phyloP scores from a whole-genome alignment of 108 stramenopile species.

The Conticribra guillardii region DNA sequence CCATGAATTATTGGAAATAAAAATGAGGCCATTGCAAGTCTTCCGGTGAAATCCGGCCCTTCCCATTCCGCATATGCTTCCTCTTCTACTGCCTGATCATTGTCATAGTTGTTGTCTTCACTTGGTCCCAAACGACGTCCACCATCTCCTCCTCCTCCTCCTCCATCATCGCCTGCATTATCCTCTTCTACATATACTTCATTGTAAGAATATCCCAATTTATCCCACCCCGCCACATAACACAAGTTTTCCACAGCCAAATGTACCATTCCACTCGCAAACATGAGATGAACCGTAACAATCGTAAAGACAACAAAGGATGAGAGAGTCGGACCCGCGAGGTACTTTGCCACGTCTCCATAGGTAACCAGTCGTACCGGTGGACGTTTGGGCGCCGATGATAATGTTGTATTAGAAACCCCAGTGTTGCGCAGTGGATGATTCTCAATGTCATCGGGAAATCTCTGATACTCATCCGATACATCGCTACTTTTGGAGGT shows the following conservation, averaged over 20 bases:
- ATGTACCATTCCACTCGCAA: constrained; percentile 48
- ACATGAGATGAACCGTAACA: constrained; percentile 54
- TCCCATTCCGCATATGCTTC: constrained; percentile 43
- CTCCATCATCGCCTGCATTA: neutral
- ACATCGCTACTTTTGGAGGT: too few relatives aligned
- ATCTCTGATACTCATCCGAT: constrained; percentile 15
- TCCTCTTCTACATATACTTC: constrained; percentile 26
- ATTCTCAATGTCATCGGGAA: constrained; percentile 1
- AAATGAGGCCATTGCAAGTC: constrained; percentile 40
- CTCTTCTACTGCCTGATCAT: constrained; percentile 21
- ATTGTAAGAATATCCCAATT: constrained; percentile 42
- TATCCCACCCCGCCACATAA: constrained; percentile 50
- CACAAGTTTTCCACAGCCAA: constrained; percentile 51
- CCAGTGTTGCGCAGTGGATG: neutral
- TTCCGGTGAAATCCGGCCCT: constrained; percentile 41
- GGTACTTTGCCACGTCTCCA: constrained; percentile 48
- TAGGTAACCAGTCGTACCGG: constrained; percentile 52
- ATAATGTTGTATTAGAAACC: constrained; percentile 5
- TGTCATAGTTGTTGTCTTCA: constrained; percentile 8
- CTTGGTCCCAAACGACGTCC: constrained; percentile 17
- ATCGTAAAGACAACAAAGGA: constrained; percentile 40
- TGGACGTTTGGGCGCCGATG: constrained; percentile 19
- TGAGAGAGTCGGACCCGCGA: constrained; percentile 33
- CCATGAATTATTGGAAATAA: constrained; percentile 48
- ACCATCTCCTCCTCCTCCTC: neutral